Evolutionary conservation across 257 asterid species (phyloP).

Genomic region (Osmanthus fragrans): DNA sequence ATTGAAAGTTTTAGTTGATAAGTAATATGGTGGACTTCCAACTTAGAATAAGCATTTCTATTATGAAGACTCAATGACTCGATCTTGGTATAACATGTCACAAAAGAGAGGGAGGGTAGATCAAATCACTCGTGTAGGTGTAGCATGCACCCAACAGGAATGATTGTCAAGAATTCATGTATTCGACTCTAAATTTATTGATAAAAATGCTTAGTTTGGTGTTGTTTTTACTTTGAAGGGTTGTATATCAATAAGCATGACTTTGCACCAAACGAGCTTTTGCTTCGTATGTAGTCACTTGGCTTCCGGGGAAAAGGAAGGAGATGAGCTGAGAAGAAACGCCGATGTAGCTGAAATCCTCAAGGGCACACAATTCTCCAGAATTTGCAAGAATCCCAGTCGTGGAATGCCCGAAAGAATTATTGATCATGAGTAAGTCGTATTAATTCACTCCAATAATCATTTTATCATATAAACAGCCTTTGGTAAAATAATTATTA

Average conservation of each 20-base stretch:
- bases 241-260: conserved; percentile 88
- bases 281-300: conserved; percentile 94
- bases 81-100: background rate
- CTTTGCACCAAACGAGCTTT: conserved; percentile 79
- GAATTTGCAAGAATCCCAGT: conserved; percentile 58
- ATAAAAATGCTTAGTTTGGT: background rate
- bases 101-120: background rate
- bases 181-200: background rate
- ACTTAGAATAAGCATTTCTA: background rate
- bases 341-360: conserved; percentile 79
- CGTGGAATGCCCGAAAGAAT: conserved; percentile 57
- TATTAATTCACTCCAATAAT: background rate
- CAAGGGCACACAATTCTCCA: conserved; percentile 58
- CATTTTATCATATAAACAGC: background rate
- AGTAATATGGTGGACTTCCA: background rate
- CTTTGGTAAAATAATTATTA: conserved; percentile 34
- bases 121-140: background rate
- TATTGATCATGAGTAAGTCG: conserved; percentile 71
- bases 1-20: background rate
- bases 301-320: conserved; percentile 96
- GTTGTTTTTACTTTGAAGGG: conserved; percentile 51
- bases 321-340: conserved; percentile 77
- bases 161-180: background rate
- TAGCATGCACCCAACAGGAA: background rate
- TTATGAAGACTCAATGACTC: background rate